phyloP scores from a whole-genome alignment of 2,329 filamentous ascomycete genomes.

The Rhytidhysteron rufulum region DNA sequence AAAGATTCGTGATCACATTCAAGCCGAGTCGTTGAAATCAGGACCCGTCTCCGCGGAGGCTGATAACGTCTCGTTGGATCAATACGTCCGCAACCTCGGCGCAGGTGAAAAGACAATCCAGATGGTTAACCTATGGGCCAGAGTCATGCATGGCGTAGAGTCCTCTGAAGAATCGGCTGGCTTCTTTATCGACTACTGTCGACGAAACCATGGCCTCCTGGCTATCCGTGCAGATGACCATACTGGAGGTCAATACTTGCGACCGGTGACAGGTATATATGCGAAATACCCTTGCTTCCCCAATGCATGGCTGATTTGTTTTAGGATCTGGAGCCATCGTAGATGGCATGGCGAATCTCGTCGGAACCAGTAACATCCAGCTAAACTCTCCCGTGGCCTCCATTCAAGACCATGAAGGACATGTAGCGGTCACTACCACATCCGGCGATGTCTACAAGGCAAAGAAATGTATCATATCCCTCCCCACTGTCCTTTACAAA shows the following conservation, averaged over 20 bases:
- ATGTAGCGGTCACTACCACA: constrained; percentile 16
- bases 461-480: constrained; percentile 45
- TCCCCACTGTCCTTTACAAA: constrained; percentile 44
- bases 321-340: too few species aligned
- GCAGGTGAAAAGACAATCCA: constrained; percentile 30
- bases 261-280: constrained; percentile 48
- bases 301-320: too few species aligned
- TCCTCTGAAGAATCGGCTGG: constrained; percentile 49
- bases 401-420: constrained; percentile 20
- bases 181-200: constrained; percentile 56
- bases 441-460: constrained; percentile 24
- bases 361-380: constrained; percentile 25
- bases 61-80: constrained; percentile 38
- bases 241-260: constrained; percentile 52
- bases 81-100: constrained; percentile 33
- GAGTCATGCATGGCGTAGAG: constrained; percentile 51
- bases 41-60: too few species aligned
- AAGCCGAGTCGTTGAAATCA: too few species aligned
- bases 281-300: too few species aligned
- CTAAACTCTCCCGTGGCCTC: constrained; percentile 29
- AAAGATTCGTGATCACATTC: too few species aligned
- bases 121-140: constrained; percentile 44
- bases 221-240: constrained; percentile 52
- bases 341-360: constrained; percentile 30
- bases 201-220: constrained; percentile 49